These are phyloP conservation scores for Suillus cothurnatus DNA, from an alignment of 768 basidiomycete species.

Conservation along the genomic window DNA sequence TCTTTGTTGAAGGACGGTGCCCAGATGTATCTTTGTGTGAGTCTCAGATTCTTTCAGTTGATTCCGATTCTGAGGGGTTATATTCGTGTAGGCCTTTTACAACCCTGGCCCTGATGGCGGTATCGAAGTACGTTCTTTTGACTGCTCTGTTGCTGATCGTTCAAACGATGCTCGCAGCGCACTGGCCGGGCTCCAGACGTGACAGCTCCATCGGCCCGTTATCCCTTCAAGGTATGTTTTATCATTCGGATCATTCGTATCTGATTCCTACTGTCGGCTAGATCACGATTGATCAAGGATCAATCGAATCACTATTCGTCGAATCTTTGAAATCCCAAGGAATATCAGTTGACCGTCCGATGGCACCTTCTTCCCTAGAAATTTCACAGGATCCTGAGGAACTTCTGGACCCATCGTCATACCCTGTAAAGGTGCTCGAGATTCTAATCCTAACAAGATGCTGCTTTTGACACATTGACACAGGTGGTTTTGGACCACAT, in stretches of 20 bases:
- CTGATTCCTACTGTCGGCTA: conserved; percentile 14
- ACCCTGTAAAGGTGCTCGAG: conserved; percentile 33
- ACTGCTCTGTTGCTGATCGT: background rate
- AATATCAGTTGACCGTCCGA: conserved; percentile 39
- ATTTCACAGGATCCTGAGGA: conserved; percentile 39
- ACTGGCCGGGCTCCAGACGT: conserved; percentile 66
- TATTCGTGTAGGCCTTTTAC: conserved; percentile 62
- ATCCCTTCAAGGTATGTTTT: conserved; percentile 64
- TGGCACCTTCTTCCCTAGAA: conserved; percentile 32
- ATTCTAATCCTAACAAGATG: background rate
- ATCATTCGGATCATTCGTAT: background rate
- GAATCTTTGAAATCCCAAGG: conserved; percentile 38
- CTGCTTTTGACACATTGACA: background rate
- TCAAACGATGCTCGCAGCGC: conserved; percentile 41
- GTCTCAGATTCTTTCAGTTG: conserved; percentile 19
- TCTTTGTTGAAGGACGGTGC: conserved; percentile 62
- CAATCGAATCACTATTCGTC: conserved; percentile 44
- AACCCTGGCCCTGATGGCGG: conserved; percentile 62
- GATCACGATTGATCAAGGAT: conserved; percentile 43
- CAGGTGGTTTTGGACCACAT: conserved; percentile 10
- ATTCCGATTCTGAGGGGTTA: background rate
- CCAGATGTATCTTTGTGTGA: conserved; percentile 69
- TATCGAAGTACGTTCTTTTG: conserved; percentile 50
- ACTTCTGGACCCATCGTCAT: conserved; percentile 33
- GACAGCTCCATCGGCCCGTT: conserved; percentile 62